Percentiles rank a stretch among this genome's conserved stretches.
These are phyloP conservation scores for Rhodomyrtus psidioides DNA, from an alignment of 441 rosid genomes.

Conservation along the genomic window DNA sequence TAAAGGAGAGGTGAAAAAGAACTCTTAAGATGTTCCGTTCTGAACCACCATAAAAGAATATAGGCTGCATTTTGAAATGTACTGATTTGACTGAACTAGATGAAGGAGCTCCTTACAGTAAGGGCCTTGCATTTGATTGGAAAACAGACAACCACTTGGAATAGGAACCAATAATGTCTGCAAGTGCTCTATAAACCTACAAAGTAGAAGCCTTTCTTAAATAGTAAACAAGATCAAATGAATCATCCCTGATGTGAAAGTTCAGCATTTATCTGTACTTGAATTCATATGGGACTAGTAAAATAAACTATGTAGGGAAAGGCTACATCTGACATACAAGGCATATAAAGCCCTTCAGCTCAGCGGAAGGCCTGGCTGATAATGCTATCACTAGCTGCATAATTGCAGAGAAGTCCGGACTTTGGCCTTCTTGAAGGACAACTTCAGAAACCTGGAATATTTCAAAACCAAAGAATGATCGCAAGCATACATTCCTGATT, in stretches of 20 bases:
- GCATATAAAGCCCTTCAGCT: conserved; percentile 72
- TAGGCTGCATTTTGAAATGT: not conserved
- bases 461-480: not conserved
- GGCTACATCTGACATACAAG: conserved; percentile 55
- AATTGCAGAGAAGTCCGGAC: conserved; percentile 65
- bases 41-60: not conserved
- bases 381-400: conserved; percentile 75
- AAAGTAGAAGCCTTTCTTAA: not conserved
- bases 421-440: conserved; percentile 58
- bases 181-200: conserved; percentile 90
- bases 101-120: conserved; percentile 48
- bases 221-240: conserved; percentile 2
- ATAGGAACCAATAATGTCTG: conserved; percentile 92
- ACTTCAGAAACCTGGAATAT: conserved; percentile 81
- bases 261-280: not conserved
- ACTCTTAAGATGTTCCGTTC: not conserved
- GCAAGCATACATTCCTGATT: not conserved
- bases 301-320: not conserved
- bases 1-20: not conserved
- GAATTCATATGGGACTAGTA: not conserved
- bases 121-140: conserved; percentile 54
- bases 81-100: not conserved
- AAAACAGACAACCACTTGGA: conserved; percentile 81
- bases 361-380: conserved; percentile 45
- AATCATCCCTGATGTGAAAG: not conserved